Evolutionary conservation across 148 eudicot genomes (phyloP).

Genomic region (Pouteria glomerata): DNA sequence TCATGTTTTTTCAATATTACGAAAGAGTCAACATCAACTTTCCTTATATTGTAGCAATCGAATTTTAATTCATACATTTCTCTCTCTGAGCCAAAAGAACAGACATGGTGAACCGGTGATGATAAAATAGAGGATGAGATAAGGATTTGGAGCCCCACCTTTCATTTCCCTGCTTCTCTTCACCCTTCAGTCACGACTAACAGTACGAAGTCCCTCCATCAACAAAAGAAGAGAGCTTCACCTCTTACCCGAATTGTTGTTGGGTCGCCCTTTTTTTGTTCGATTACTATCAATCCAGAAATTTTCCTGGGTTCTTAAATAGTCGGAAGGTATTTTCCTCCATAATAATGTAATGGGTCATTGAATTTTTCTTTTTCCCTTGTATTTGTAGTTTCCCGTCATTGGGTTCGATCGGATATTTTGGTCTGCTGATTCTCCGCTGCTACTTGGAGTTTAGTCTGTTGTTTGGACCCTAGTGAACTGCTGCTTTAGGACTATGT

Average conservation of each 20-base stretch:
- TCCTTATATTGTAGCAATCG: too few species aligned
- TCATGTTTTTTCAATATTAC: too few species aligned
- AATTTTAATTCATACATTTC: too few species aligned
- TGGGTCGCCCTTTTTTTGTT: neutral
- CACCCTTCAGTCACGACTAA: conserved; percentile 7
- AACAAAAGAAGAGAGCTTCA: neutral
- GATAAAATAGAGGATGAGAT: conserved; percentile 34
- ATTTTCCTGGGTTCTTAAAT: neutral
- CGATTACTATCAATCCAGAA: neutral
- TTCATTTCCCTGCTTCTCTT: conserved; percentile 25
- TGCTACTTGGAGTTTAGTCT: neutral
- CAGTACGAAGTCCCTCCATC: neutral
- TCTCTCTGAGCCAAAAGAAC: neutral
- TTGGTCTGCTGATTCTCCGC: neutral
- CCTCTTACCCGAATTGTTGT: neutral
- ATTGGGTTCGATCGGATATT: neutral
- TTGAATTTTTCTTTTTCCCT: conserved; percentile 2
- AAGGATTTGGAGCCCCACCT: conserved; percentile 45
- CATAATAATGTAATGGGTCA: neutral
- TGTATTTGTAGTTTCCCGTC: conserved; percentile 5
- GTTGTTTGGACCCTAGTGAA: neutral
- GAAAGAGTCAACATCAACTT: too few species aligned
- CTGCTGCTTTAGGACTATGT: neutral
- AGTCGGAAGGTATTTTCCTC: conserved; percentile 1
- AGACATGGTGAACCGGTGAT: neutral